Conservation (phyloP, 2,329 filamentous ascomycete species). For the Beauveria asiatica region DNA sequence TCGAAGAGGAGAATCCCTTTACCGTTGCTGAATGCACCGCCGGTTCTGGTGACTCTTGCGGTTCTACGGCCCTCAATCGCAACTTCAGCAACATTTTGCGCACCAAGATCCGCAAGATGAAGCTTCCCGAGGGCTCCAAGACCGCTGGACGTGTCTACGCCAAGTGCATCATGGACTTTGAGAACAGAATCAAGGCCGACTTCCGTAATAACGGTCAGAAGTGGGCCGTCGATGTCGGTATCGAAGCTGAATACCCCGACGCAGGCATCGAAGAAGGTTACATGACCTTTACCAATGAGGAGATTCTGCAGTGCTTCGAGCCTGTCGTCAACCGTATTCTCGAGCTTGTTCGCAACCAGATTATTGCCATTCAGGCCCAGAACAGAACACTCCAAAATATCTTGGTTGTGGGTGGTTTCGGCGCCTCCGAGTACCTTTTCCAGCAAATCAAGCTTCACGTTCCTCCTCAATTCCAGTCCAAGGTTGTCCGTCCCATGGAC, state of each 20-base stretch:
- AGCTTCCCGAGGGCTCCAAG: conserved; percentile 90
- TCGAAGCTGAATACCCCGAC: conserved; percentile 95
- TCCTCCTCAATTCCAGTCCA: conserved; percentile 94
- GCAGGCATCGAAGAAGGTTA: conserved; percentile 97
- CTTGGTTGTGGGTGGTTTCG: conserved; percentile 93
- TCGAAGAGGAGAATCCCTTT: conserved; percentile 95
- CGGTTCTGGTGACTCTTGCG: conserved; percentile 93
- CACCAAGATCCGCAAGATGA: conserved; percentile 99
- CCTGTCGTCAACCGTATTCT: conserved; percentile 95
- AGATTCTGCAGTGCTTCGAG: conserved; percentile 98
- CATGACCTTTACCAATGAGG: conserved; percentile 99
- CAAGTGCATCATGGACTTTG: conserved; percentile 99
- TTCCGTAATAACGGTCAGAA: conserved; percentile 99
- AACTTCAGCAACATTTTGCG: conserved; percentile 98
- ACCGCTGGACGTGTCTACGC: conserved; percentile 97
- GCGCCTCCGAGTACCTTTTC: conserved; percentile 97
- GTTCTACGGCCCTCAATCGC: conserved; percentile 93
- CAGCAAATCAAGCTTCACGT: conserved; percentile 99
- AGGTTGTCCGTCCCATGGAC: conserved; percentile 98
- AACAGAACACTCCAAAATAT: conserved; percentile 93
- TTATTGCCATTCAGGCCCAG: conserved; percentile 97
- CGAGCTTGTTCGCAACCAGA: conserved; percentile 93
- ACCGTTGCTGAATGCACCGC: conserved; percentile 96
- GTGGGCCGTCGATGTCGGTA: conserved; percentile 97
- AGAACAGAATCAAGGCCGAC: conserved; percentile 98